Base-by-base conservation (phyloP, 2,329 filamentous ascomycete species). In the Sphaerostilbella broomeana region DNA sequence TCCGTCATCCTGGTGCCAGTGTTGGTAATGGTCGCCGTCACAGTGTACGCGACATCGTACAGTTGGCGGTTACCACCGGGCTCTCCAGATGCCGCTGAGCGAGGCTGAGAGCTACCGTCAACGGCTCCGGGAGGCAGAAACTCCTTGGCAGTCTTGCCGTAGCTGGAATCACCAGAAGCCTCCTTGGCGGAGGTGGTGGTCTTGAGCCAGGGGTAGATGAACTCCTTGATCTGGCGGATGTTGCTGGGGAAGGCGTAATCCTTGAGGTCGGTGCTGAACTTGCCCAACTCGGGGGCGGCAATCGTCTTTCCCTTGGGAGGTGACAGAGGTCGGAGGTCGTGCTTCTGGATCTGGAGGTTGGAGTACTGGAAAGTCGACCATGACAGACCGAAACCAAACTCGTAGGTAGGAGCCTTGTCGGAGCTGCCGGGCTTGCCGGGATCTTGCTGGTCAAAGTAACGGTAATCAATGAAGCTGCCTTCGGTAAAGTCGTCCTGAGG, bases 301-400 rank as follows among this genome's bases (percentile, higher is more conserved):
- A 63, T 63, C 0, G 82, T 85, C 51, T 68, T 59, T 43, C 84
- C 84, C 1, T 62, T 68, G 0, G 79, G 78, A 0, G 84, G 73
- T 7, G 50, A 52, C 64, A 85, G 86, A 0, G 66, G 53, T 15
- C 57, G 58, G 2, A 67, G 69, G n/a, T 65, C 51, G 33, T 63
- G 60, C 50, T 73, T 72, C 47, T 65, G 51, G 22, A 87, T 64
- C 20, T 69, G 59, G 22, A 92, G 63, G 56, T 84, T 68, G n/a
- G 81, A 77, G 65, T 87, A 87, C 38, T 75, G 60, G 55, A 94
- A 90, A 3, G 73, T 86, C 1, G 85, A 87, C 70, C 92, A 94
- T 4, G 78, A 84, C 10, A 94, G 67, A 40, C 87, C 87, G 52
- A 75, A 84, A 6, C 86, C 86, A 51, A 92, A 94, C 55, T 89